Percentiles rank a stretch among this genome's conserved stretches.
Conservation (phyloP, 2,329 filamentous ascomycete genomes). For the Stromatinia cepivora region DNA sequence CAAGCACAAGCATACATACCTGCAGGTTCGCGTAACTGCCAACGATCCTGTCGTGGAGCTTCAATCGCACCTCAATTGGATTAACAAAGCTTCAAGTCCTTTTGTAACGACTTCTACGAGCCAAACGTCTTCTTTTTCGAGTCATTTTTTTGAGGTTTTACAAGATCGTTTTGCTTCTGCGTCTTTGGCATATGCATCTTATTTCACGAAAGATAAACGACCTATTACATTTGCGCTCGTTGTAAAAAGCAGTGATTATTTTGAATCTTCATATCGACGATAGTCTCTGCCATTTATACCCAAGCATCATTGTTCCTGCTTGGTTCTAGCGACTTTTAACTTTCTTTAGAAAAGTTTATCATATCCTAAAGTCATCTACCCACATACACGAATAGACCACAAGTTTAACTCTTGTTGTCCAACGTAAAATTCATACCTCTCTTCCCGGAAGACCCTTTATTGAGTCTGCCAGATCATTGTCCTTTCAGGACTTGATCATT, state of each 20-base stretch:
- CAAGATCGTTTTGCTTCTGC: slow-evolving; percentile 33
- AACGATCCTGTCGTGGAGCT: slow-evolving; percentile 40
- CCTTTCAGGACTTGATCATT: slow-evolving; percentile 38
- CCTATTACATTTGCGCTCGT: slow-evolving; percentile 30
- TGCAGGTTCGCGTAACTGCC: slow-evolving; percentile 41
- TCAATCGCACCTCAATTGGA: slow-evolving; percentile 42
- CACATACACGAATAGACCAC: slow-evolving; percentile 17
- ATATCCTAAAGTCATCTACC: background rate
- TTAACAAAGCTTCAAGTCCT: slow-evolving; percentile 37
- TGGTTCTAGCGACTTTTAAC: slow-evolving; percentile 15
- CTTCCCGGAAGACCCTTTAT: slow-evolving; percentile 30
- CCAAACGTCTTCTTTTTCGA: slow-evolving; percentile 43
- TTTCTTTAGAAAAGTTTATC: slow-evolving; percentile 6
- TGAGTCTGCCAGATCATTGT: slow-evolving; percentile 36
- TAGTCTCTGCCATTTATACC: slow-evolving; percentile 26
- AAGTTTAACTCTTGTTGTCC: slow-evolving; percentile 22
- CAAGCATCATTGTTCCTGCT: slow-evolving; percentile 25
- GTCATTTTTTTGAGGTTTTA: slow-evolving; percentile 36
- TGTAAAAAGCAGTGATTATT: slow-evolving; percentile 30
- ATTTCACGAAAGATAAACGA: slow-evolving; percentile 38
- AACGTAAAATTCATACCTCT: slow-evolving; percentile 11
- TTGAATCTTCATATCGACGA: slow-evolving; percentile 22
- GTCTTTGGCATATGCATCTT: slow-evolving; percentile 35
- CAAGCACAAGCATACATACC: slow-evolving; percentile 42
- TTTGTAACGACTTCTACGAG: slow-evolving; percentile 48